Evolutionary conservation across 805 yeast genomes (phyloP), one percentile per base, ranked within the genome.

Genomic region (Kodamaea neixiangensis): DNA sequence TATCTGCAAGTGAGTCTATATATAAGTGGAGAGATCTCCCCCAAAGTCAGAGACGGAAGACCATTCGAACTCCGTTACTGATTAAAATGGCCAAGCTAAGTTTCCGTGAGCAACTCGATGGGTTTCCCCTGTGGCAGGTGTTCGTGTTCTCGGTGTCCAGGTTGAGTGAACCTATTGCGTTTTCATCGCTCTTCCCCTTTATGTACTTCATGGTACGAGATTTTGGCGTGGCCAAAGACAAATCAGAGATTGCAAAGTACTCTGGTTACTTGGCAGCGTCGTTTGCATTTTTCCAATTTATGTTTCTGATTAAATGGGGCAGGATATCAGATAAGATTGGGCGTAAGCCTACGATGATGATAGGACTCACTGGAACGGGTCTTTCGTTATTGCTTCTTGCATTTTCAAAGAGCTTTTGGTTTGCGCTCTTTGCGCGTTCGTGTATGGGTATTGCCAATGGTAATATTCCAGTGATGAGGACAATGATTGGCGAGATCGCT

Each of bases 401-500:
- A 13, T 68, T 69, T 47, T 48, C 68, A 10, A 50, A 53, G 19
- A 67, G 58, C 44, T 69, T 55, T 51, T 65, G 63, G 51, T 51
- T 59, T 52, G 73, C 73, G 0, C 51, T 67, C 19, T 50, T 56
- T 1, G 68, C 73, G 7, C 52, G 73, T 19, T 55, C 63, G 6
- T 34, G 62, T 19, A 64, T 66, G 33, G 73, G 73, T 1, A 47
- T 57, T 17, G 56, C 64, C 37, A 67, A 67, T 53, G 71, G 71
- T 1, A 67, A 66, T 34, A 53, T 67, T n/a, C 64, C 70, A 0
- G 72, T 68, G 10, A 49, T 66, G 34, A 53, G 72, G 44, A 68
- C 72, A 3, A 54, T 65, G 38, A 63, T 67, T 31, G 71, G 72
- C 3, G 72, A 68, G 54, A 57, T 68, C 7, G 71, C 64, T 14